Conservation (phyloP, 805 yeast species). For the Huiozyma sinensis region DNA sequence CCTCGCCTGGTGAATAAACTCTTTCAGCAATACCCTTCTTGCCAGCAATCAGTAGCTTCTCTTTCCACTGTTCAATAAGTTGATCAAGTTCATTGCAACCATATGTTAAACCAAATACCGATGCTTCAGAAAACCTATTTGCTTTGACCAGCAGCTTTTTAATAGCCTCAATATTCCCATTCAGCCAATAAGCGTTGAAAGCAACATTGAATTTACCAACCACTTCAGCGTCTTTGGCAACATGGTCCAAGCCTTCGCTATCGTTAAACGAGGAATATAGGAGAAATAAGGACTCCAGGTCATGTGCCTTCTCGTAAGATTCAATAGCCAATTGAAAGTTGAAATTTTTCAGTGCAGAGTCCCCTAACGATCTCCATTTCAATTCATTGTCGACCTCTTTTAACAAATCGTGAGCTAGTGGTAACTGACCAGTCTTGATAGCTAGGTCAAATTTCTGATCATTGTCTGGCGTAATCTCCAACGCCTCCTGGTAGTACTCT, state of each 20-base stretch:
- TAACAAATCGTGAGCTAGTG: constrained; percentile 61
- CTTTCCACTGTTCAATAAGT: constrained; percentile 59
- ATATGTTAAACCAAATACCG: constrained; percentile 68
- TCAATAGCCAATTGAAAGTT: constrained; percentile 70
- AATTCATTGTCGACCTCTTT: constrained; percentile 42
- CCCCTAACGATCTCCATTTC: constrained; percentile 91
- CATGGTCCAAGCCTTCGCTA: constrained; percentile 42
- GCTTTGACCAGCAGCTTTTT: constrained; percentile 54
- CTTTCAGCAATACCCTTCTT: constrained; percentile 53
- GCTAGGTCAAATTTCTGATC: constrained; percentile 92
- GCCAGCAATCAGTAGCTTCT: constrained; percentile 38
- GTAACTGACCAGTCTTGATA: constrained; percentile 58
- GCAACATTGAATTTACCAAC: constrained; percentile 82
- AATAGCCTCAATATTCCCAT: constrained; percentile 58
- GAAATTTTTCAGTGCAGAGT: constrained; percentile 69
- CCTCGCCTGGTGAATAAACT: constrained; percentile 36
- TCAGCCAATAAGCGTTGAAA: constrained; percentile 82
- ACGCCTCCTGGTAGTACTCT: constrained; percentile 76
- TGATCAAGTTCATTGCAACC: constrained; percentile 37
- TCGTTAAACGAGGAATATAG: constrained; percentile 75
- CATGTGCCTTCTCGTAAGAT: constrained; percentile 69
- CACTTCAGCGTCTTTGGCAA: constrained; percentile 59
- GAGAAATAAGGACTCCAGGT: constrained; percentile 70
- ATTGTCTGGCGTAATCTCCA: constrained; percentile 68
- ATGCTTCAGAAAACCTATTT: constrained; percentile 73